A percentile compares a stretch with the other conserved stretches of the same genome.
Evolutionary conservation across 164 flowering plant genomes (phyloP).

Genomic region (Magnolia kwangsiensis): DNA sequence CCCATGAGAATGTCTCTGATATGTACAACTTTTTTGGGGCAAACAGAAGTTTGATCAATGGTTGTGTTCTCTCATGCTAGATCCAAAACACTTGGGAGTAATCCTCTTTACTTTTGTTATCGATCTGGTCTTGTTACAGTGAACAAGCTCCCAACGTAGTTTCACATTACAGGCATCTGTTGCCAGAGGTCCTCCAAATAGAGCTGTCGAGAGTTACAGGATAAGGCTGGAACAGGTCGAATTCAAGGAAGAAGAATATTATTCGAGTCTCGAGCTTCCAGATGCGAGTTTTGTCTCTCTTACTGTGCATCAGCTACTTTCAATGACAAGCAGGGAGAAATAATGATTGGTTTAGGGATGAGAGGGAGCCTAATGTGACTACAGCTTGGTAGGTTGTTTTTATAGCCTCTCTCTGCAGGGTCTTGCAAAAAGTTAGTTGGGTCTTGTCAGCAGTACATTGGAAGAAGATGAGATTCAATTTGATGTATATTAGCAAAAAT

Average conservation of each 20-base stretch:
- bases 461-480: no score
- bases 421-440: no score
- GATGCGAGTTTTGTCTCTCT: conserved; percentile 26
- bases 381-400: no score
- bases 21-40: no score
- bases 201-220: conserved; percentile 40
- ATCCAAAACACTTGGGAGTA: not conserved
- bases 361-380: no score
- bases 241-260: conserved; percentile 33
- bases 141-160: not conserved
- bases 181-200: conserved; percentile 51
- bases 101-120: not conserved
- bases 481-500: no score
- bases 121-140: not conserved
- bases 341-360: no score
- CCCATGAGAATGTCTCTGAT: no score
- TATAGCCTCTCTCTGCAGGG: no score
- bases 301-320: conserved; percentile 42
- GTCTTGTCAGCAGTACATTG: no score
- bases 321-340: not conserved
- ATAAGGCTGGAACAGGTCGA: conserved; percentile 27
- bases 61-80: not conserved
- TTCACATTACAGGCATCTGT: conserved; percentile 35
- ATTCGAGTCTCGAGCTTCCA: conserved; percentile 27
- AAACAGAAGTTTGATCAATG: not conserved